A percentile compares a stretch with the other conserved stretches of the same genome.
These are phyloP conservation scores for Bjerkandera adusta DNA, from an alignment of 1,284 basidiomycete genomes.

Conservation along the genomic window DNA sequence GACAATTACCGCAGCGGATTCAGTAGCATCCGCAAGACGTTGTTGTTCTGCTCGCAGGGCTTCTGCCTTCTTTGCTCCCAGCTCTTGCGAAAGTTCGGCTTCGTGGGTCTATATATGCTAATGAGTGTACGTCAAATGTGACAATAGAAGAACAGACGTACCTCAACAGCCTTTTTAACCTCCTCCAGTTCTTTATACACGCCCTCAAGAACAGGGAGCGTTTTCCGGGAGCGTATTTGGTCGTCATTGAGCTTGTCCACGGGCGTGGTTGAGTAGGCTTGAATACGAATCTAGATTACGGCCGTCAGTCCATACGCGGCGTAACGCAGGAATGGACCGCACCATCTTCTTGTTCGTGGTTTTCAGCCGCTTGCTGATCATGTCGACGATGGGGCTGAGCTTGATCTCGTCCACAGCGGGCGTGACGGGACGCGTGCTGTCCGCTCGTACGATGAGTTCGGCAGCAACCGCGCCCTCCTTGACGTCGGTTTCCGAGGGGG, in stretches of 20 bases:
- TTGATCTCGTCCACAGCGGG: conserved; percentile 47
- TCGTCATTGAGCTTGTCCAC: conserved; percentile 79
- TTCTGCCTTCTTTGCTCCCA: conserved; percentile 50
- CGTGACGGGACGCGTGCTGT: conserved; percentile 33
- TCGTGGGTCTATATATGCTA: conserved; percentile 54
- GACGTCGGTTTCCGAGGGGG: conserved; percentile 45
- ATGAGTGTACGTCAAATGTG: conserved; percentile 3
- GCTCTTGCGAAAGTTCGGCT: conserved; percentile 55
- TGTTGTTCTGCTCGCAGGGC: conserved; percentile 52
- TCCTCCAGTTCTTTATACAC: conserved; percentile 79
- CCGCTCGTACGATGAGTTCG: conserved; percentile 42
- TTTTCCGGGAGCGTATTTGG: conserved; percentile 70
- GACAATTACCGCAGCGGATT: conserved; percentile 53
- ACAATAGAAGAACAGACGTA: conserved; percentile 30
- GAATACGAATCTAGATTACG: conserved; percentile 62
- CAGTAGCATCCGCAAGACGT: conserved; percentile 52
- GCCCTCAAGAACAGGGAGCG: conserved; percentile 72
- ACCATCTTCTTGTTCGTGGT: conserved; percentile 83
- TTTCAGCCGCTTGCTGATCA: conserved; percentile 76
- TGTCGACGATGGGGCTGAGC: conserved; percentile 69
- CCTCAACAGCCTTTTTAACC: conserved; percentile 79
- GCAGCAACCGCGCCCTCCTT: conserved; percentile 48
- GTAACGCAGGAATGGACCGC: conserved; percentile 30
- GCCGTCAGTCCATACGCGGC: not conserved
- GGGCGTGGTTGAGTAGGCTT: conserved; percentile 64